A percentile compares a stretch with the other conserved stretches of the same genome.
phyloP scores from a whole-genome alignment of 2,329 filamentous ascomycete species.

The Verticillium dahliae region DNA sequence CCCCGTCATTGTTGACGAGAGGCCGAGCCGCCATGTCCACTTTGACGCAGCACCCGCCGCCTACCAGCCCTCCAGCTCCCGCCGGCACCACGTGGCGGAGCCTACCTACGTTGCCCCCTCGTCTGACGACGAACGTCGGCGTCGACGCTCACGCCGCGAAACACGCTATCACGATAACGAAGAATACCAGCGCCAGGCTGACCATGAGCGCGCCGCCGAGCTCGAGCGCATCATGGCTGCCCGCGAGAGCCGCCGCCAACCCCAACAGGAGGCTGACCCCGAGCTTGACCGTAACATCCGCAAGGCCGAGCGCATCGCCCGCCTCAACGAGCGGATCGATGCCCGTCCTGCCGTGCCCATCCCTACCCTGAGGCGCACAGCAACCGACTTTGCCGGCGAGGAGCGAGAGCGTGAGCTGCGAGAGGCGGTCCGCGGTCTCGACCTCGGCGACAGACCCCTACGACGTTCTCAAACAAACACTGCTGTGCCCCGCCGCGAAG shows the following conservation, averaged over 20 bases:
- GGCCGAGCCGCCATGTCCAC: constrained; percentile 22
- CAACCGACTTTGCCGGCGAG: constrained; percentile 6
- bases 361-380: constrained; percentile 5
- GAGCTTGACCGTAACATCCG: constrained; percentile 17
- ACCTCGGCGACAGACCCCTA: constrained; percentile 16
- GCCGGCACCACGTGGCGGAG: constrained; percentile 16
- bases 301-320: constrained; percentile 26
- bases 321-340: constrained; percentile 35
- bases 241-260: background rate
- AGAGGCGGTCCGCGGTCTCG: constrained; percentile 23
- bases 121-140: constrained; percentile 15
- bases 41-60: constrained; percentile 24
- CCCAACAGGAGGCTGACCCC: constrained; percentile 8
- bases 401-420: constrained; percentile 25
- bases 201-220: background rate
- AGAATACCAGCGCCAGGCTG: constrained; percentile 11
- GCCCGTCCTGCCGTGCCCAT: constrained; percentile 25
- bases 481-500: constrained; percentile 9
- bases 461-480: background rate
- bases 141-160: constrained; percentile 3
- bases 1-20: constrained; percentile 32
- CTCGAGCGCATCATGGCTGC: background rate
- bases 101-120: constrained; percentile 22
- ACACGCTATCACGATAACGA: constrained; percentile 10
- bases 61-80: background rate